Conservation (phyloP, 2,329 filamentous ascomycete species). For the Trichoderma atroviride region DNA sequence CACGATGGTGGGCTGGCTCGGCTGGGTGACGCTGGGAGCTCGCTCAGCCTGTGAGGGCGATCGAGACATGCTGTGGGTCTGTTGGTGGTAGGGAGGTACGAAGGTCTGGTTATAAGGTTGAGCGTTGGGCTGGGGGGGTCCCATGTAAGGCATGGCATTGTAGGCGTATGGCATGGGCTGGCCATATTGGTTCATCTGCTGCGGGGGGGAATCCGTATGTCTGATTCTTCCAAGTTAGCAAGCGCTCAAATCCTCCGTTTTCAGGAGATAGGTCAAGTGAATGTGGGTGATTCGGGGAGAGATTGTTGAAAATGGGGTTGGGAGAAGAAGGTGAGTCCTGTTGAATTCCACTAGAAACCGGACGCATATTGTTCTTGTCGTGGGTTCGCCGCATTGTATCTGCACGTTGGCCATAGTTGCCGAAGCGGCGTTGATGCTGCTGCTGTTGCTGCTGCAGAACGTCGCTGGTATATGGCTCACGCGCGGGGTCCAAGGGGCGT, state of each 20-base stretch:
- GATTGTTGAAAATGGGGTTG: conserved; percentile 22
- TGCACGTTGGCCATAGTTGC: conserved; percentile 46
- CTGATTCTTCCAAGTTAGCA: conserved; percentile 73
- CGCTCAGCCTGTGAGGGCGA: conserved; percentile 77
- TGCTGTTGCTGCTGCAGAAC: conserved; percentile 37
- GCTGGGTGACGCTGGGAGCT: conserved; percentile 66
- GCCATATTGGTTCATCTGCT: conserved; percentile 44
- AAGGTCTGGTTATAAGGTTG: conserved; percentile 56
- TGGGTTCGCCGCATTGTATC: conserved; percentile 39
- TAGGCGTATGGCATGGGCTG: conserved; percentile 48
- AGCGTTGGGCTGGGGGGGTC: conserved; percentile 48
- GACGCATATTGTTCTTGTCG: conserved; percentile 31
- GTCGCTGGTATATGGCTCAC: conserved; percentile 41
- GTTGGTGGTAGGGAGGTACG: conserved; percentile 48
- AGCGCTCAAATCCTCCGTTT: conserved; percentile 70
- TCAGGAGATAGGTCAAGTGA: conserved; percentile 67
- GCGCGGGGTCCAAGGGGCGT: conserved; percentile 44
- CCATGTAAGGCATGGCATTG: conserved; percentile 55
- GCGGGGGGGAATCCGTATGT: conserved; percentile 57
- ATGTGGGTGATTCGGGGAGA: conserved; percentile 31
- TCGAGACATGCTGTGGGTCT: conserved; percentile 76
- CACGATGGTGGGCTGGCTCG: conserved; percentile 60
- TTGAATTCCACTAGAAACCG: conserved; percentile 30
- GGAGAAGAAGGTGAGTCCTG: conserved; percentile 25
- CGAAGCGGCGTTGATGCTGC: conserved; percentile 44